Percentiles rank a stretch among this genome's conserved stretches.
Evolutionary conservation across 805 yeast species (phyloP).

Genomic region (Metschnikowia hibisci): DNA sequence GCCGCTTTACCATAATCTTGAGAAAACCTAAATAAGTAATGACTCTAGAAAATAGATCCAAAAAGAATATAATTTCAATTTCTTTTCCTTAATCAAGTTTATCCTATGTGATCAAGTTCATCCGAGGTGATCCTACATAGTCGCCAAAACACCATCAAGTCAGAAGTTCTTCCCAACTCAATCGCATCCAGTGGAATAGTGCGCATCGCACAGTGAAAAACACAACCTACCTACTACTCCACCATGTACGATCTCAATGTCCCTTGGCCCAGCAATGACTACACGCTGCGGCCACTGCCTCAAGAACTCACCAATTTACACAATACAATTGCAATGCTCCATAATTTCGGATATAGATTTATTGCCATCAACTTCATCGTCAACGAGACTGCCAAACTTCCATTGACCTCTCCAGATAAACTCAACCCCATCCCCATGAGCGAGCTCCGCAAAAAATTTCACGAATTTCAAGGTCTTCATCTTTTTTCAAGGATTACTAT

Average conservation of each 20-base stretch:
- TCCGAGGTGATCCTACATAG: too few species aligned
- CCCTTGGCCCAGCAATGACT: conserved; percentile 63
- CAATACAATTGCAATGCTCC: conserved; percentile 49
- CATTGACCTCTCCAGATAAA: conserved; percentile 38
- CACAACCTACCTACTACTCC: background rate
- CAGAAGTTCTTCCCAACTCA: background rate
- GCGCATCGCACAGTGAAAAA: conserved; percentile 7
- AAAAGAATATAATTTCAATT: too few species aligned
- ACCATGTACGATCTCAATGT: conserved; percentile 59
- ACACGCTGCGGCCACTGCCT: conserved; percentile 37
- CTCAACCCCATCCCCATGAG: conserved; percentile 47
- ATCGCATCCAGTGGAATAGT: background rate
- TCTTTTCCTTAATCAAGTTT: too few species aligned
- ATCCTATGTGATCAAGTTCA: too few species aligned
- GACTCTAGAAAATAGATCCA: too few species aligned
- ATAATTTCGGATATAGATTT: conserved; percentile 66
- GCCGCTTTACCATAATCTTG: too few species aligned
- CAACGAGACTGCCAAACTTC: conserved; percentile 49
- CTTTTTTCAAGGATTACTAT: conserved; percentile 72
- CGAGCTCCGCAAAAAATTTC: conserved; percentile 17
- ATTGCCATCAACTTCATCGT: conserved; percentile 70
- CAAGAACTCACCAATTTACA: conserved; percentile 44
- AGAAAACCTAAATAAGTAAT: too few species aligned
- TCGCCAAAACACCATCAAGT: background rate
- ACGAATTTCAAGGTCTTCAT: conserved; percentile 32